phyloP scores from a whole-genome alignment of 2,329 filamentous ascomycete genomes.

The Fusarium hainanense region DNA sequence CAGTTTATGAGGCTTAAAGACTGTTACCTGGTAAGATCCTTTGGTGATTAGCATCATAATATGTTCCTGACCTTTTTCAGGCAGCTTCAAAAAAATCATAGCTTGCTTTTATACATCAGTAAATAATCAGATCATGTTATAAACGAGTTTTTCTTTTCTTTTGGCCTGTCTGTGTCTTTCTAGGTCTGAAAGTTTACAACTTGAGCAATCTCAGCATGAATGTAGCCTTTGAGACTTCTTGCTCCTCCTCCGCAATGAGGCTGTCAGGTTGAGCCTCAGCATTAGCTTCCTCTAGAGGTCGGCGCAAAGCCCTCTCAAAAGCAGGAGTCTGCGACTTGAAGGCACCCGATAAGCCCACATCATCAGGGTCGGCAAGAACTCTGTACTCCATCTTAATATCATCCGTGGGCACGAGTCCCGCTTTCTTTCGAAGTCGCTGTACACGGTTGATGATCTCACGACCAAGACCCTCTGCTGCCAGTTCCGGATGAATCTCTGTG shows the following conservation, averaged over 20 bases:
- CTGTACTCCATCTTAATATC: slow-evolving; percentile 96
- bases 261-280: slow-evolving; percentile 40
- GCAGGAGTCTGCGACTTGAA: slow-evolving; percentile 74
- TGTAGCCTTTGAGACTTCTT: slow-evolving; percentile 85
- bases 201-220: slow-evolving; percentile 81
- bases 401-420: slow-evolving; percentile 88
- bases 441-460: slow-evolving; percentile 94
- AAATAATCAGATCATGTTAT: slow-evolving; percentile 18
- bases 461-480: slow-evolving; percentile 88
- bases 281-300: slow-evolving; percentile 71
- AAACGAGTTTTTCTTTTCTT: slow-evolving; percentile 16
- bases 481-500: slow-evolving; percentile 80
- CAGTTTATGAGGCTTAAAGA: slow-evolving; percentile 89
- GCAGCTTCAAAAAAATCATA: slow-evolving; percentile 46
- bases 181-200: slow-evolving; percentile 60
- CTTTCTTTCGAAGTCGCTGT: slow-evolving; percentile 93
- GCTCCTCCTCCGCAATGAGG: slow-evolving; percentile 83
- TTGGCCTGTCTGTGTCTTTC: slow-evolving; percentile 19
- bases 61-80: slow-evolving; percentile 29
- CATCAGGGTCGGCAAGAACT: slow-evolving; percentile 81
- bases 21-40: slow-evolving; percentile 78
- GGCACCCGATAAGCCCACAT: slow-evolving; percentile 75
- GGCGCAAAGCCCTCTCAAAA: slow-evolving; percentile 81
- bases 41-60: neutral
- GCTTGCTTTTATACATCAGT: neutral